Base-by-base conservation (phyloP, 2,329 filamentous ascomycete genomes). In the Sordariomycetes sp. region DNA sequence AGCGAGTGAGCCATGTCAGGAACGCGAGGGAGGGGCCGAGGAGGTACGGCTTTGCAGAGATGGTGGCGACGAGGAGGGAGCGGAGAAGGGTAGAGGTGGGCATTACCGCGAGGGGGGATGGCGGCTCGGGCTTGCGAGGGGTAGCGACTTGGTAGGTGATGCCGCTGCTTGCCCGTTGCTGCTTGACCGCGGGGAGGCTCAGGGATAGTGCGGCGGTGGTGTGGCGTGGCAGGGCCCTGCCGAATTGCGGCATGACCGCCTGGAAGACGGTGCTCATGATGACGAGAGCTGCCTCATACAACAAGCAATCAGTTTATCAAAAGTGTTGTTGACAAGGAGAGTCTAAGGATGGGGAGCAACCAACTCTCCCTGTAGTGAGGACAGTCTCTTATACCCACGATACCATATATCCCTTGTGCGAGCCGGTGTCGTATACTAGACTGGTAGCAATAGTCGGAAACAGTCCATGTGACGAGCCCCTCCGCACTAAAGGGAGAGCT, bases 31-130 rank as follows among this genome's bases (percentile, higher is more conserved):
- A 90, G 0, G 87, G 84, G 1, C 75, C 72, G 2, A 95, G 79
- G 3, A 95, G 79, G 5, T 85, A 20, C 1, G 75, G 83, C 1
- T 86, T 89, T 1, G 85, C 87, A 0, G 87, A 89, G 60, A 90
- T 78, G 42, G 79, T 78, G 6, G 81, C 86, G 56, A 86, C 87
- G 61, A 81, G 74, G 57, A 89, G 78, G 7, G 85, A 88, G 59
- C 87, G 83, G 22, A 90, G 68, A 42, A 91, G 75, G 58, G 80
- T 81, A 58, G 74, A 75, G 2, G 88, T 72, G 0, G 87, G 86
- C 36, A 90, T 76, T 42, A 87, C 76, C 0, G 84, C 80, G 22
- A 90, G 75, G 1, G 84, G 77, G 4, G 50, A 25, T 52, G 39
- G 17, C 22, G 39, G 17, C 22, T 52, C 17, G 28, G 50, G 13